A percentile compares a stretch with the other conserved stretches of the same genome.
phyloP scores from a whole-genome alignment of 148 eudicot species.

The Arctostaphylos glauca region DNA sequence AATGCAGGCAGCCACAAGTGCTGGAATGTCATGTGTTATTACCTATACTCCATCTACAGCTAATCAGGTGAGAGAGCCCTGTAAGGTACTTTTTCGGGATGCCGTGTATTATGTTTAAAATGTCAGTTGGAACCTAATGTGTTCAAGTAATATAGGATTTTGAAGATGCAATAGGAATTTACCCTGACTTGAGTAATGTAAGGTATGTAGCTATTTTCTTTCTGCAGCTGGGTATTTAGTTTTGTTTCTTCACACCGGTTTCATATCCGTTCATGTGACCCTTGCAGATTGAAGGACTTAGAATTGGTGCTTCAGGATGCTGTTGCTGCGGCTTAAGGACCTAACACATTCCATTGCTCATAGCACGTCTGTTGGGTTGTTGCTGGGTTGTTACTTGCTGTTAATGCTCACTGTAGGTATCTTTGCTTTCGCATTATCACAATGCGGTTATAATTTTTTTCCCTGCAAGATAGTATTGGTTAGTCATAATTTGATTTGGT shows the following conservation, averaged over 20 bases:
- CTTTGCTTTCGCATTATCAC: not conserved
- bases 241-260: not conserved
- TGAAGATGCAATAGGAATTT: conserved; percentile 68
- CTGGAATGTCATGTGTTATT: conserved; percentile 88
- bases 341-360: not conserved
- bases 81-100: not conserved
- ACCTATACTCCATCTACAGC: conserved; percentile 86
- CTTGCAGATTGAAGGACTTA: conserved; percentile 74
- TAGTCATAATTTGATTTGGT: not conserved
- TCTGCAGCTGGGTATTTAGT: not conserved
- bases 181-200: conserved; percentile 77
- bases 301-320: conserved; percentile 59
- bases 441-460: not conserved
- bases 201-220: conserved; percentile 39
- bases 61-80: conserved; percentile 52
- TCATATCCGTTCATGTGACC: not conserved
- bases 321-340: conserved; percentile 42
- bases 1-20: conserved; percentile 87
- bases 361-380: not conserved
- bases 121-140: not conserved
- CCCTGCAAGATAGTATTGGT: not conserved
- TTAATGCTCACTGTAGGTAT: not conserved
- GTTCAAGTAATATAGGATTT: conserved; percentile 56
- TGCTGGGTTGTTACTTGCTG: not conserved
- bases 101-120: not conserved